A percentile compares a stretch with the other conserved stretches of the same genome.
Conservation (phyloP, 2,329 filamentous ascomycete species). For the Talaromyces rugulosus region DNA sequence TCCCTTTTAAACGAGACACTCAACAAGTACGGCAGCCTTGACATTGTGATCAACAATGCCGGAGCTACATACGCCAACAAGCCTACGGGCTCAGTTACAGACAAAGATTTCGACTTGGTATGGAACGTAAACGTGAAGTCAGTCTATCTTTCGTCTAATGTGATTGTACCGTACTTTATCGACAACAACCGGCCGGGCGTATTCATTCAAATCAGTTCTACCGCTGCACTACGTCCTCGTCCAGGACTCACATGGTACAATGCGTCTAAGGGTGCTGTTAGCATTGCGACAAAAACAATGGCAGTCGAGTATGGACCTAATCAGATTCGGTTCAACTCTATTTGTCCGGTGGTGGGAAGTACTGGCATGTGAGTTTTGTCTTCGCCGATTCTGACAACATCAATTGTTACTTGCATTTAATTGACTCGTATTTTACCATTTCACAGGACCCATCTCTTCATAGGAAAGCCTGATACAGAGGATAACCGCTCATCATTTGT, state of each 20-base stretch:
- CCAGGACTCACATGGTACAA: constrained; percentile 40
- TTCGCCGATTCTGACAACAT: neutral
- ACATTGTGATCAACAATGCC: constrained; percentile 45
- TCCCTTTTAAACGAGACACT: constrained; percentile 20
- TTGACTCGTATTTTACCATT: neutral
- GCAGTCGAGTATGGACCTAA: neutral
- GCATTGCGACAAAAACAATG: constrained; percentile 7
- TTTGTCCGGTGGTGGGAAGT: neutral
- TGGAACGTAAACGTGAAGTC: constrained; percentile 38
- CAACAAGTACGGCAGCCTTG: constrained; percentile 25
- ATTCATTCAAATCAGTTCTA: constrained; percentile 39
- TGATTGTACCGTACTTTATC: constrained; percentile 33
- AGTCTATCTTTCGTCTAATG: constrained; percentile 30
- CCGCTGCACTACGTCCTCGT: constrained; percentile 33
- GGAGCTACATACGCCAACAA: constrained; percentile 34
- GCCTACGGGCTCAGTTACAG: constrained; percentile 33
- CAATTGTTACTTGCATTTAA: neutral
- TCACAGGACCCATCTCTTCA: constrained; percentile 59
- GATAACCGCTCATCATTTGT: constrained; percentile 43
- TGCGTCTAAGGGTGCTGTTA: constrained; percentile 37
- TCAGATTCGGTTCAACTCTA: constrained; percentile 43
- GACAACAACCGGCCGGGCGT: constrained; percentile 29
- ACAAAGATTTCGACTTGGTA: constrained; percentile 35
- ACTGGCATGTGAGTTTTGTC: neutral
- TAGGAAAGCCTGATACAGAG: constrained; percentile 41